Base-by-base conservation (phyloP, 495 filamentous ascomycete genomes). In the Penicillium herquei region DNA sequence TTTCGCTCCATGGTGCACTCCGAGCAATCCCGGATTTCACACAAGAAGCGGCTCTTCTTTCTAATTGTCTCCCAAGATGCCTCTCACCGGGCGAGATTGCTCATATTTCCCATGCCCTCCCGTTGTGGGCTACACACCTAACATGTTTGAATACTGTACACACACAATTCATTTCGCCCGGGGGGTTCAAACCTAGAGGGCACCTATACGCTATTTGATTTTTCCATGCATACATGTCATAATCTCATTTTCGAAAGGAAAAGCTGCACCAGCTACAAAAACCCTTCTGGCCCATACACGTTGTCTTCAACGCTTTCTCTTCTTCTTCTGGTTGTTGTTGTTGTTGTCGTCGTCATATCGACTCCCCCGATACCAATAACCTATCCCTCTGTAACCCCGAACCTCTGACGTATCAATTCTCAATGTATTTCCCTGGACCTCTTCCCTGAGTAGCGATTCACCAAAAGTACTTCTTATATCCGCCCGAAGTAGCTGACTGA, bases 391-490 rank as follows among this genome's bases (percentile, higher is more conserved):
- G 32, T 49, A 4, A 49, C 46, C 34, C 32, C 46, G 10, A 31
- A 49, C 46, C 46, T 31, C 46, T 8, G 30, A 49, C 46, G 31
- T 49, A 31, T 35, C 46, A 26, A 49, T 49, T 49, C 31, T 49
- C 13, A 31, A 49, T 49, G 46, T 49, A 49, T 26, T 49, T 49
- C 35, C 46, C 30, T 49, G 46, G 30, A 49, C 46, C 32, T 49
- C 46, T 49, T 49, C 46, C 32, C 46, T 37, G 46, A 49, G 46
- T 49, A 49, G 46, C 46, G 46, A 49, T 49, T 49, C 10, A 49
- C 26, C 46, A 4, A 49, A 14, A 49, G 46, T 49, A 49, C 46
- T 49, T 49, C 46, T 35, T n/a, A 49, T 49, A 39, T 49, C 16
- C 34, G 39, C 39, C 39, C 39, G 39, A 40, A 40, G 39, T 40